These are phyloP conservation scores for Colletotrichum camelliae DNA, from an alignment of 2,329 filamentous ascomycete genomes.

Conservation along the genomic window DNA sequence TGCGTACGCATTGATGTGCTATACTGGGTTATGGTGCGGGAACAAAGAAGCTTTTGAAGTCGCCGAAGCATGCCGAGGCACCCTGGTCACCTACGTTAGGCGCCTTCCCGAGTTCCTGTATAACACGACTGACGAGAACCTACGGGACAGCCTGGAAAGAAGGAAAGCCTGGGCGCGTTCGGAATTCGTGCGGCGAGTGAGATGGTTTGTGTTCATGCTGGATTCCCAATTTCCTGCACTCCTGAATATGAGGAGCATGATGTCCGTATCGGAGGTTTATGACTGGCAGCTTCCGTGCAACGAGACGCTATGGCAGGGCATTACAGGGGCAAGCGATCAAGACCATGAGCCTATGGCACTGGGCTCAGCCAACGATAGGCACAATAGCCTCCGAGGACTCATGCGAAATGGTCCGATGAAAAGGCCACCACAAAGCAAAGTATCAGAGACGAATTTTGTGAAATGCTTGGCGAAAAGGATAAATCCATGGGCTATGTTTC, in stretches of 20 bases:
- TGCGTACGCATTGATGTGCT: not conserved
- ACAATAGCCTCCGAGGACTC: not conserved
- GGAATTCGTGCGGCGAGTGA: not conserved
- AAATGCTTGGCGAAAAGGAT: not conserved
- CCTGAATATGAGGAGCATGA: not conserved
- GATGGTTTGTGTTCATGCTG: constrained; percentile 9
- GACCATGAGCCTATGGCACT: not conserved
- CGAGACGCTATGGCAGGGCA: not conserved
- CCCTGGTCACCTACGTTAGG: not conserved
- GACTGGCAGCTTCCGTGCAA: not conserved
- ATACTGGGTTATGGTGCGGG: constrained; percentile 8
- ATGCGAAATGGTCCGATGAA: not conserved
- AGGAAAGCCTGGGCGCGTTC: not conserved
- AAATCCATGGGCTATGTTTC: not conserved
- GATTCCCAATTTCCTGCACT: constrained; percentile 1
- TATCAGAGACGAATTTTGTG: not conserved
- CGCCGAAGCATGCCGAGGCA: not conserved
- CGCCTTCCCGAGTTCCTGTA: not conserved
- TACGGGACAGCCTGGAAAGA: not conserved
- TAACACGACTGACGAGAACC: not conserved
- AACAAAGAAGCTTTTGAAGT: constrained; percentile 7
- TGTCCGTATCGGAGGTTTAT: not conserved
- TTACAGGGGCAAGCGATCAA: not conserved
- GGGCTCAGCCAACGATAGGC: not conserved
- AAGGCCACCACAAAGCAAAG: not conserved